Conservation (phyloP, 2,329 filamentous ascomycete genomes). For the Claviceps sorghi region DNA sequence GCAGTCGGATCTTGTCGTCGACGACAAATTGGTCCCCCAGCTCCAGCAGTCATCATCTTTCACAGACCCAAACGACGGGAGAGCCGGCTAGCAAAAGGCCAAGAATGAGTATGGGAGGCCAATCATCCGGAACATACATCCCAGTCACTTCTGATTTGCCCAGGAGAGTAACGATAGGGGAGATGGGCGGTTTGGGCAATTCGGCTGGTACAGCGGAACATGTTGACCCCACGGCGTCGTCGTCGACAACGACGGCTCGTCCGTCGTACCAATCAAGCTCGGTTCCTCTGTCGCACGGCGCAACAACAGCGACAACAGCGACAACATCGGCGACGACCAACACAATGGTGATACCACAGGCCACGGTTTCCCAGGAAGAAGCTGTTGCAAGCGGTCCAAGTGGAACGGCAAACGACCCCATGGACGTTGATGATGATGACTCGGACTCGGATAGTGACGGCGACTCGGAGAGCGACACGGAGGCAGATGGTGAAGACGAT, state of each 20-base stretch:
- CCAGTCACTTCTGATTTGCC: background rate
- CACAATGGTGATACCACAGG: background rate
- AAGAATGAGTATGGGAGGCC: slow-evolving; percentile 7
- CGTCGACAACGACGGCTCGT: slow-evolving; percentile 9
- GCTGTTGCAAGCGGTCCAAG: background rate
- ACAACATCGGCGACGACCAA: background rate
- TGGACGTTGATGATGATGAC: slow-evolving; percentile 9
- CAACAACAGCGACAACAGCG: background rate
- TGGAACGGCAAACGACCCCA: slow-evolving; percentile 13
- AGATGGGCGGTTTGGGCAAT: slow-evolving; percentile 22
- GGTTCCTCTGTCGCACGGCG: slow-evolving; percentile 4
- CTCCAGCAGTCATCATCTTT: background rate
- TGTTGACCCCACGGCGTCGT: slow-evolving; percentile 20
- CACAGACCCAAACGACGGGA: background rate
- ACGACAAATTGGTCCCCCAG: background rate
- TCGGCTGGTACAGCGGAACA: slow-evolving; percentile 22
- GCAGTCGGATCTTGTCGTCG: slow-evolving; percentile 19
- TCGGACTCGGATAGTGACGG: slow-evolving; percentile 3
- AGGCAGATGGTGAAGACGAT: slow-evolving; percentile 12
- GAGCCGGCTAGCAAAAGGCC: slow-evolving; percentile 12
- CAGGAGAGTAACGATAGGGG: slow-evolving; percentile 16
- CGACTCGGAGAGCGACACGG: slow-evolving; percentile 4
- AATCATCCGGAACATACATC: background rate
- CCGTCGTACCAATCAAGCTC: slow-evolving; percentile 1
- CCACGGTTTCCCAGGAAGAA: background rate